Evolutionary conservation across 23 red algal genomes (phyloP), one percentile per base, ranked within the genome.

Genomic region (Agarophyton chilense): DNA sequence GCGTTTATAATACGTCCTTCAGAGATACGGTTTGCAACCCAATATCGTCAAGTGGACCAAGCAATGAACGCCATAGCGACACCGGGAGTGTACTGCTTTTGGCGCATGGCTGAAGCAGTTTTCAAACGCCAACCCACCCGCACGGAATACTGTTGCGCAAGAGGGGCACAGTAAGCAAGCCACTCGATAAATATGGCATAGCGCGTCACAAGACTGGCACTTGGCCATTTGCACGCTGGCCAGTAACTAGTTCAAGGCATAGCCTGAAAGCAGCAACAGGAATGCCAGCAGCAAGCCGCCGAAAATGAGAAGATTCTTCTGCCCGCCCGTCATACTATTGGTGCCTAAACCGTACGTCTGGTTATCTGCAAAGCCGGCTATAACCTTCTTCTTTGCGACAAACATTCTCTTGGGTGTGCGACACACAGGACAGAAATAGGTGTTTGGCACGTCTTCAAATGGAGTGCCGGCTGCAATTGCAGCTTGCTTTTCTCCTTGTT

Each of bases 291-390:
- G 35, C 17, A 98, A 78, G 14, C 92, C 93, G 2, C 96, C 96
- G 53, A 96, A 98, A 14, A 98, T 98, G 22, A 95, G 84, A 16
- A 55, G 51, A 22, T 71, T 94, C 90, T 98, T 98, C 81, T 98
- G 89, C 0, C 56, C 93, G 29, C 41, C 87, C 17, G 96, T 98
- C 86, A 95, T 56, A 7, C 39, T 86, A 78, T 98, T 98, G 35
- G 77, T 82, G 45, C 96, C 96, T 22, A 98, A 45, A 22, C 96
- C 96, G 57, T 98, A 98, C 41, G 53, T 26, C 83, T 98, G 92
- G 52, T 95, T 98, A 31, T 87, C 91, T 13, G 92, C 92, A 76
- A 95, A 95, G 35, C 96, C 96, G 24, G 96, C 92, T 17, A 98
- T 94, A 12, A 95, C 89, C 58, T 90, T 95, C 45, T 93, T 90